These are phyloP conservation scores for Blastomyces emzantsi DNA, from an alignment of 2,329 filamentous ascomycete genomes.

Conservation along the genomic window DNA sequence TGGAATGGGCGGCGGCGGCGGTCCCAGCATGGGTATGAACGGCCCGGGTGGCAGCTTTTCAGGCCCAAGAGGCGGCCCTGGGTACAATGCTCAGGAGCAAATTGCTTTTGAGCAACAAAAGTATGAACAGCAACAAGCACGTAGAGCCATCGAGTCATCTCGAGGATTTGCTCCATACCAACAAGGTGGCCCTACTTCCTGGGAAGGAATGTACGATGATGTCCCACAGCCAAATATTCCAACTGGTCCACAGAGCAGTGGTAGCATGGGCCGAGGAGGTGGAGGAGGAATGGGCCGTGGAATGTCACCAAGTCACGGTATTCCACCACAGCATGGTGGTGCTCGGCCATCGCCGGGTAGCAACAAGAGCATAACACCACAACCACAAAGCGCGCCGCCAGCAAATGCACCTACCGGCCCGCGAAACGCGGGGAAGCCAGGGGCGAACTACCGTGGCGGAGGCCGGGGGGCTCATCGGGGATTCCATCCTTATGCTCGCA, in stretches of 20 bases:
- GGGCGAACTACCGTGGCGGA: conserved; percentile 87
- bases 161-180: conserved; percentile 37
- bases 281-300: conserved; percentile 35
- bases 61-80: conserved; percentile 39
- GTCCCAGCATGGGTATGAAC: conserved; percentile 34
- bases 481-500: conserved; percentile 65
- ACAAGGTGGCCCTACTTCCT: conserved; percentile 65
- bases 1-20: conserved; percentile 14
- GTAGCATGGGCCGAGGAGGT: conserved; percentile 33
- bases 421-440: conserved; percentile 86
- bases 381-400: conserved; percentile 49
- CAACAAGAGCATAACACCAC: conserved; percentile 35
- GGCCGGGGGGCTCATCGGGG: conserved; percentile 65
- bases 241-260: conserved; percentile 42
- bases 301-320: conserved; percentile 27
- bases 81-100: conserved; percentile 62
- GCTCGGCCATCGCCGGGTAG: conserved; percentile 29
- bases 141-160: conserved; percentile 39
- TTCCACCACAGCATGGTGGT: conserved; percentile 25
- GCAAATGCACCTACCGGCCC: conserved; percentile 88
- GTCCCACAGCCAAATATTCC: conserved; percentile 69
- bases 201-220: conserved; percentile 98
- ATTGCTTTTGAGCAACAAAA: conserved; percentile 69
- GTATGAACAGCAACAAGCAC: conserved; percentile 60
- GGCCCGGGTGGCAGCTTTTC: conserved; percentile 39